Evolutionary conservation across 2,329 filamentous ascomycete genomes (phyloP).

Genomic region (Ophioceras dolichostomum): DNA sequence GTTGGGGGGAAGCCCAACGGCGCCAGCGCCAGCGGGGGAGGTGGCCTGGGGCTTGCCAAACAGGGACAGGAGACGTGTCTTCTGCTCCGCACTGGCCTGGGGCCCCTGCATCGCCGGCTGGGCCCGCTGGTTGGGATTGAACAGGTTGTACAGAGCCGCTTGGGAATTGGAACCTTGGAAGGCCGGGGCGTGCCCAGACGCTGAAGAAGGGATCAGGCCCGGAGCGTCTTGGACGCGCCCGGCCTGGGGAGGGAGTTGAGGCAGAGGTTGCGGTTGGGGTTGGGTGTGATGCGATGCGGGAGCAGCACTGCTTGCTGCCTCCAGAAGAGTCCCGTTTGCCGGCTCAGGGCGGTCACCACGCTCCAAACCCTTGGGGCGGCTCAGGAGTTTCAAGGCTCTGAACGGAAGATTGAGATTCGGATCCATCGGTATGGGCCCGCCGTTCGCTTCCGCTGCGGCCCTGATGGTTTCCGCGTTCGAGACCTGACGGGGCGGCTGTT

Average conservation of each 20-base stretch:
- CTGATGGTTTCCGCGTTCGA: conserved; percentile 13
- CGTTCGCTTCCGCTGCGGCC: conserved; percentile 15
- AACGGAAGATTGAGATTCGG: conserved; percentile 25
- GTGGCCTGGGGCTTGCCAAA: conserved; percentile 38
- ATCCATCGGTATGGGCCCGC: conserved; percentile 19
- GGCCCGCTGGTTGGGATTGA: too few relatives aligned
- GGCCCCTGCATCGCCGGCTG: too few relatives aligned
- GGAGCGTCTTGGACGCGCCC: too few relatives aligned
- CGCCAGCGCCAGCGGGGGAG: conserved; percentile 6
- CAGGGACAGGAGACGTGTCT: conserved; percentile 42
- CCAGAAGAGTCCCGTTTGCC: too few relatives aligned
- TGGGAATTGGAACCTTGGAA: too few relatives aligned
- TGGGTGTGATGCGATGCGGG: conserved; percentile 6
- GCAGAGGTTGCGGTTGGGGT: neutral
- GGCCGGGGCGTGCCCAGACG: too few relatives aligned
- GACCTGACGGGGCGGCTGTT: too few relatives aligned
- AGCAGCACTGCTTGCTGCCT: neutral
- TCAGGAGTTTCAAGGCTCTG: conserved; percentile 24
- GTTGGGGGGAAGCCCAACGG: conserved; percentile 11
- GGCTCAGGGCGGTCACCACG: conserved; percentile 1
- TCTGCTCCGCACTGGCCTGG: conserved; percentile 29
- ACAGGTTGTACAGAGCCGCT: too few relatives aligned
- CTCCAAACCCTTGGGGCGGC: conserved; percentile 17
- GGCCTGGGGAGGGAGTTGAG: too few relatives aligned
- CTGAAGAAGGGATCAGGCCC: too few relatives aligned